Conservation (phyloP, 2,329 filamentous ascomycete species). For the Fusarium anguioides region DNA sequence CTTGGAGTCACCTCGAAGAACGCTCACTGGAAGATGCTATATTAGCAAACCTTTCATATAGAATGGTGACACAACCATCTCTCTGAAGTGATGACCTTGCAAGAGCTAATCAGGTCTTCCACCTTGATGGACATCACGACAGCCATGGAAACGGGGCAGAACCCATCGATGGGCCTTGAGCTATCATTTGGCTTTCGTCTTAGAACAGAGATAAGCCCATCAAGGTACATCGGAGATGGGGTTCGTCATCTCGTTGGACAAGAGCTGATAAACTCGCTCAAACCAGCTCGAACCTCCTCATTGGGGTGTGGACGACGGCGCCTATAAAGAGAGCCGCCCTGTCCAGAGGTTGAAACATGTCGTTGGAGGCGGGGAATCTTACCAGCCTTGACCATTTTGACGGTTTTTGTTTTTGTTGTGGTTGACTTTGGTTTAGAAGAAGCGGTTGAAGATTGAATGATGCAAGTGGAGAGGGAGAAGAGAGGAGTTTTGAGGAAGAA, state of each 20-base stretch:
- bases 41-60: conserved; percentile 36
- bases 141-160: conserved; percentile 9
- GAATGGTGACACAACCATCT: neutral
- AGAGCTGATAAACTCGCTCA: conserved; percentile 71
- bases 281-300: conserved; percentile 60
- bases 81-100: conserved; percentile 9
- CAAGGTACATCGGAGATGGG: conserved; percentile 54
- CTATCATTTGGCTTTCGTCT: conserved; percentile 14
- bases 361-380: conserved; percentile 53
- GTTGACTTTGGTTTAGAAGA: conserved; percentile 23
- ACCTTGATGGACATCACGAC: conserved; percentile 5
- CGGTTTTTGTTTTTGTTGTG: conserved; percentile 46
- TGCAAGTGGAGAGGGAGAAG: conserved; percentile 42
- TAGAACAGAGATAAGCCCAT: conserved; percentile 50
- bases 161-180: conserved; percentile 50
- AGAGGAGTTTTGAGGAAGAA: conserved; percentile 42
- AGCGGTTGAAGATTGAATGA: conserved; percentile 35
- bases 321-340: conserved; percentile 45
- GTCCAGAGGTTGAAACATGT: conserved; percentile 9
- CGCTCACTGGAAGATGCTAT: conserved; percentile 74
- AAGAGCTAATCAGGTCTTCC: neutral
- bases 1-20: conserved; percentile 98
- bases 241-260: conserved; percentile 42
- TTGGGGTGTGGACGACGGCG: conserved; percentile 26
- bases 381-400: conserved; percentile 99